Base-by-base conservation (phyloP, 345 rosid species). In the Brassica incana region DNA sequence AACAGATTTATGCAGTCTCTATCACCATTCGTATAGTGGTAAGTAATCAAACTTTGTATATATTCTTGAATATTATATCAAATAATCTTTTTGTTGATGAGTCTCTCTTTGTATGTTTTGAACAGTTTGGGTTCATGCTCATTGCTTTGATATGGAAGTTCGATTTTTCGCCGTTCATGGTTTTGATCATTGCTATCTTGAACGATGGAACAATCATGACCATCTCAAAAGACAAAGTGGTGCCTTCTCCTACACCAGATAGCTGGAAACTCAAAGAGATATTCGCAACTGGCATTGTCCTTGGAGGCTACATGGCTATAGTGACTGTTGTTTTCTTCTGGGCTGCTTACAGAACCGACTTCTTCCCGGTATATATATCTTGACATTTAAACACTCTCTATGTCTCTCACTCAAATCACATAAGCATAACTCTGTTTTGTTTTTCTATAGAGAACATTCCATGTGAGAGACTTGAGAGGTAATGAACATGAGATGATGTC, bases 151-250 rank as follows among this genome's bases (percentile, higher is more conserved):
- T 94, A 71, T 94, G 98, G 98, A 78, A 78, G 77, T 94, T 84
- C 9, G 97, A 94, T 79, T 94, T 94, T 82, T 88, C 98, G 1
- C 98, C 98, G 2, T 94, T 94, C 87, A 91, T 94, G 98, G 95
- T 94, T 82, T 82, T 94, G 86, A 92, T 94, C 66, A 94, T 94
- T 62, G 98, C 98, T 69, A 90, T 94, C 69, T 85, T 92, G 15
- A 95, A 95, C 80, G 98, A 95, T 8, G 99, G 99, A 65, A 92
- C 99, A 5, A 92, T 95, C 71, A 92, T 95, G 97, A 95, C 97
- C 10, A 95, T 95, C 79, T 89, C 98, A 45, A 91, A 95, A 83
- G 98, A 95, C 58, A 72, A 93, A 81, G 99, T 95, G 63, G 91
- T 91, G 88, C 98, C 99, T 50, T 95, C 99, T 77, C 97, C 99